Conservation (phyloP, 2,329 filamentous ascomycete species). For the Sphaerostilbella broomeana region DNA sequence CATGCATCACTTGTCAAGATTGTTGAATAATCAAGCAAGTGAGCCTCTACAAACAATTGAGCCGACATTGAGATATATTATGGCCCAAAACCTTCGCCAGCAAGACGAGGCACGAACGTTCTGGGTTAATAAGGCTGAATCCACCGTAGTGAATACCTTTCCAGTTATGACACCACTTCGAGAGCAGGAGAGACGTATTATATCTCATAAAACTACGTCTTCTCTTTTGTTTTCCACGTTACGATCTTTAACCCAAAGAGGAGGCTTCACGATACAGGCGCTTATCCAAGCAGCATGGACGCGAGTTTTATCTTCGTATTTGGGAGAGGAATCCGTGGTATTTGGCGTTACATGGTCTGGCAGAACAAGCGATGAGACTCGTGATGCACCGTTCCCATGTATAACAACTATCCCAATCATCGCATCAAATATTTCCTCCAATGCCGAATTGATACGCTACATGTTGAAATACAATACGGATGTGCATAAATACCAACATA, state of each 20-base stretch:
- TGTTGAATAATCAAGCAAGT: constrained; percentile 20
- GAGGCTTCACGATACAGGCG: constrained; percentile 68
- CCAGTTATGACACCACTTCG: constrained; percentile 64
- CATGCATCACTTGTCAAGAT: constrained; percentile 47
- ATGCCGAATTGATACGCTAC: constrained; percentile 48
- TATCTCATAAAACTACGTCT: constrained; percentile 29
- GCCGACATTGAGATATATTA: constrained; percentile 34
- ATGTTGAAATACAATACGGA: constrained; percentile 61
- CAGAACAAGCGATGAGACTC: constrained; percentile 54
- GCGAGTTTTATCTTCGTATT: constrained; percentile 65
- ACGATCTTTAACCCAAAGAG: constrained; percentile 46
- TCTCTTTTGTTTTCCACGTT: constrained; percentile 40
- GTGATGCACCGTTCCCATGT: constrained; percentile 64
- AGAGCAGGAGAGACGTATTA: constrained; percentile 27
- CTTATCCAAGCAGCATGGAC: constrained; percentile 74
- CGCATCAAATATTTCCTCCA: constrained; percentile 47
- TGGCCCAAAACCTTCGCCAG: constrained; percentile 27
- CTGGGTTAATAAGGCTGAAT: constrained; percentile 54
- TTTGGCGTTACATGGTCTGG: constrained; percentile 81
- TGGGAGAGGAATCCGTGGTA: constrained; percentile 64
- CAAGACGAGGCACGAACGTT: constrained; percentile 42
- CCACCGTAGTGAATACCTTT: constrained; percentile 60
- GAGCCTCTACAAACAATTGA: constrained; percentile 23
- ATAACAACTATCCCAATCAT: constrained; percentile 74
- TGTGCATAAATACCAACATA: constrained; percentile 64